Evolutionary conservation across 768 basidiomycete species (phyloP), one percentile per base, ranked within the genome.

Genomic region (Lyophyllum shimeji): DNA sequence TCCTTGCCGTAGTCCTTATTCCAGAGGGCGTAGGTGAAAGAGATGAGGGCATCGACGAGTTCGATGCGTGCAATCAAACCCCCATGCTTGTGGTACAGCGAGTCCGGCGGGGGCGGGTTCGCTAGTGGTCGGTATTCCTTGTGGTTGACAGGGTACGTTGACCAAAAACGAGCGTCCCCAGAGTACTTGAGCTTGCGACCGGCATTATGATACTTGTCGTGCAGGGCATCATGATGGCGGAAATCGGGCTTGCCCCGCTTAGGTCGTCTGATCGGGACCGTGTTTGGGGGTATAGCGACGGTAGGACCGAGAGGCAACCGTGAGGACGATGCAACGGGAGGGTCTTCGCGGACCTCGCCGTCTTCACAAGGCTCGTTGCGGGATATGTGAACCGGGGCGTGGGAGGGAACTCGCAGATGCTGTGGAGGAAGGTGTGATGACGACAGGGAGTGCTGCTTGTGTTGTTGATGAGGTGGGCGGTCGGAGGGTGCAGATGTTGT

Each of bases 21-120:
- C 92, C 91, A 95, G 61, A 90, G 78, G 4, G 89, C 81, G 66
- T 91, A 95, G 3, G 88, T 83, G 72, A 93, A 94, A 71, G 87
- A 89, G 42, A 93, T 75, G 54, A 93, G 80, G 42, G 91, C 87
- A 69, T 94, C 90, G 39, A 91, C 72, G 46, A 90, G 84, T 67
- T 93, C 91, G 18, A 93, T 78, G 23, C 89, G 82, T 25, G 89
- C 87, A 65, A 93, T 87, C 60, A 90, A 72, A 20, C 84, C 84
- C 18, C 87, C 89, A 60, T 84, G 79, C 67, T 86, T 87, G 69
- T 90, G 86, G 68, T 93, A 93, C 34, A 81, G 72, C 0, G 89
- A 89, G 58, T 80, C 80, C 11, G 82, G 78, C 5, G 80, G 76
- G 6, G 89, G 88, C 2, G 90, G 87, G 60, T 82, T 76, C 4